These are phyloP conservation scores for Penicillium polonicum DNA, from an alignment of 2,329 filamentous ascomycete species.

Conservation along the genomic window DNA sequence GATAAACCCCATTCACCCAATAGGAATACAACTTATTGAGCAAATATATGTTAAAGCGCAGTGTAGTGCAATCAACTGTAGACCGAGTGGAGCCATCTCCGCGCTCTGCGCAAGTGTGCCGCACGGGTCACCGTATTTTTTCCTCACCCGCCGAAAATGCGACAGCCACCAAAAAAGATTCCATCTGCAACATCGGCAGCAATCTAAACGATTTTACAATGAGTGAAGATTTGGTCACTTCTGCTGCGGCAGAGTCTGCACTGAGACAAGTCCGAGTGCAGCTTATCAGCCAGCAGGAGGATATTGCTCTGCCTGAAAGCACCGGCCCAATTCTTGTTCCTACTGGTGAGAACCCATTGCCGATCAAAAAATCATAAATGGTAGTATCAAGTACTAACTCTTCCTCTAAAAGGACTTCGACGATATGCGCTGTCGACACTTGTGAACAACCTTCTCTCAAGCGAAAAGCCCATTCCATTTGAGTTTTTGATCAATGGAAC, in stretches of 20 bases:
- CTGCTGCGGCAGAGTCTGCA: conserved; percentile 24
- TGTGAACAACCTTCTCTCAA: conserved; percentile 60
- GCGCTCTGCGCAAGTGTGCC: conserved; percentile 41
- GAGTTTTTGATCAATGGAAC: conserved; percentile 95
- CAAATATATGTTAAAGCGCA: neutral
- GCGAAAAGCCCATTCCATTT: conserved; percentile 57
- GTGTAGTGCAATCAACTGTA: neutral
- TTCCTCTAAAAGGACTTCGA: conserved; percentile 47
- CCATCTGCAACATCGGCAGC: conserved; percentile 16
- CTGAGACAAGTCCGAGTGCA: conserved; percentile 56
- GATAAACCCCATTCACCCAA: neutral
- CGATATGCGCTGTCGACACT: conserved; percentile 62
- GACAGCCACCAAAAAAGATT: conserved; percentile 24
- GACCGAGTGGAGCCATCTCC: conserved; percentile 28
- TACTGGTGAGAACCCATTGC: conserved; percentile 46
- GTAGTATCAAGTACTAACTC: conserved; percentile 15
- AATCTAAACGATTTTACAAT: conserved; percentile 21
- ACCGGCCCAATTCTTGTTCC: conserved; percentile 58
- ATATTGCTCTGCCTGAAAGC: conserved; percentile 55
- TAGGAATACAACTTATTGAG: neutral
- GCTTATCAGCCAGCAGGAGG: conserved; percentile 53
- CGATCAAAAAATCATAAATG: neutral
- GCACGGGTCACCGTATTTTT: conserved; percentile 44
- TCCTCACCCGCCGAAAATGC: conserved; percentile 33
- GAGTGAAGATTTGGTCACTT: conserved; percentile 24